These are phyloP conservation scores for Quercus bicolor DNA, from an alignment of 306 rosid genomes.

Conservation along the genomic window DNA sequence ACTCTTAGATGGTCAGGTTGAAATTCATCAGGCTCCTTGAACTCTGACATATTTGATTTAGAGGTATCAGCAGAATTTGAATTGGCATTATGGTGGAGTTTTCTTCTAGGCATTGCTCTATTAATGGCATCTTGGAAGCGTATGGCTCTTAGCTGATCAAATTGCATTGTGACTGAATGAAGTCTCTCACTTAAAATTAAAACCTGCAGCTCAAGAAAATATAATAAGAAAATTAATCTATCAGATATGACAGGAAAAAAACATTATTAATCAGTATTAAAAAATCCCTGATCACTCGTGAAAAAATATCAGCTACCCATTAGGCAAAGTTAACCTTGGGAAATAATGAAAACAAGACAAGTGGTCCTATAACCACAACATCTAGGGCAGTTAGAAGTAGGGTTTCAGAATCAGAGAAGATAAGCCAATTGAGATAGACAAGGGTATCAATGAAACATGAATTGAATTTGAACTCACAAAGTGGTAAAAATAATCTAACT, in stretches of 20 bases:
- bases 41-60: conserved; percentile 38
- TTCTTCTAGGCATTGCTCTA: conserved; percentile 73
- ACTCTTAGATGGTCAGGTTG: conserved; percentile 53
- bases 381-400: neutral
- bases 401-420: neutral
- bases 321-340: too few relatives aligned
- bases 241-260: conserved; percentile 4
- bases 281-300: neutral
- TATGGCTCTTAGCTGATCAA: conserved; percentile 89
- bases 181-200: conserved; percentile 86
- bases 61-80: conserved; percentile 42
- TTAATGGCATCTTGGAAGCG: conserved; percentile 86
- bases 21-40: conserved; percentile 4
- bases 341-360: neutral
- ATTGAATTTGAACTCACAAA: neutral
- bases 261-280: neutral
- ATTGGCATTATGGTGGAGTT: conserved; percentile 43
- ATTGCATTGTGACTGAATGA: conserved; percentile 75
- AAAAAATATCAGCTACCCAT: neutral
- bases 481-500: neutral
- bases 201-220: conserved; percentile 45
- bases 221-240: conserved; percentile 8
- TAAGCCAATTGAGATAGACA: neutral
- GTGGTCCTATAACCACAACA: neutral
- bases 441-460: neutral